A percentile compares a stretch with the other conserved stretches of the same genome.
Evolutionary conservation across 495 filamentous ascomycete species (phyloP).

Genomic region (Neurospora sp.): DNA sequence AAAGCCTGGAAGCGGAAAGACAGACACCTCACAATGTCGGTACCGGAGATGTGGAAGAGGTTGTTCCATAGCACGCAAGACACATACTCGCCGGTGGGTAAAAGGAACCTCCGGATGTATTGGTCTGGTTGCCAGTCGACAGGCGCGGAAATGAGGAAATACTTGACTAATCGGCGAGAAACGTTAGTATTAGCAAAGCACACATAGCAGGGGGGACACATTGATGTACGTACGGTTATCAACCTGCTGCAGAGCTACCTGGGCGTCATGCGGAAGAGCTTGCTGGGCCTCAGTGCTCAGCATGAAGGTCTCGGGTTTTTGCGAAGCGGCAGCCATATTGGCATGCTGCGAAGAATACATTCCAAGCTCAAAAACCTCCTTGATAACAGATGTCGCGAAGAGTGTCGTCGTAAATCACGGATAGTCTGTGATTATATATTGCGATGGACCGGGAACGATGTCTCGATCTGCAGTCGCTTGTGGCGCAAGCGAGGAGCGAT

Average conservation of each 20-base stretch:
- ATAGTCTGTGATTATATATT: not conserved
- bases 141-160: constrained; percentile 96
- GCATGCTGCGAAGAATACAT: constrained; percentile 45
- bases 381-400: not conserved
- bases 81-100: constrained; percentile 96
- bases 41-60: constrained; percentile 97
- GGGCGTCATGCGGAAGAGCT: constrained; percentile 87
- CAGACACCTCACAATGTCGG: constrained; percentile 95
- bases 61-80: constrained; percentile 98
- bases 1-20: constrained; percentile 98
- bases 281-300: constrained; percentile 93
- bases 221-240: constrained; percentile 72
- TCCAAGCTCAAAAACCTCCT: constrained; percentile 16
- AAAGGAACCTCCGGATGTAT: constrained; percentile 87
- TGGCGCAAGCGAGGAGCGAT: constrained; percentile 5
- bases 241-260: constrained; percentile 95
- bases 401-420: not conserved
- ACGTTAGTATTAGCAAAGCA: constrained; percentile 5
- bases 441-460: not conserved
- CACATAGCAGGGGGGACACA: not conserved
- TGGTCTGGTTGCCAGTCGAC: constrained; percentile 97
- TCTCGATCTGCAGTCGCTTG: not conserved
- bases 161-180: constrained; percentile 63
- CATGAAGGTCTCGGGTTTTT: constrained; percentile 98
- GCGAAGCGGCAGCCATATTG: constrained; percentile 40